Conservation (phyloP, 2,329 filamentous ascomycete genomes). For the Pseudogymnoascus verrucosus region DNA sequence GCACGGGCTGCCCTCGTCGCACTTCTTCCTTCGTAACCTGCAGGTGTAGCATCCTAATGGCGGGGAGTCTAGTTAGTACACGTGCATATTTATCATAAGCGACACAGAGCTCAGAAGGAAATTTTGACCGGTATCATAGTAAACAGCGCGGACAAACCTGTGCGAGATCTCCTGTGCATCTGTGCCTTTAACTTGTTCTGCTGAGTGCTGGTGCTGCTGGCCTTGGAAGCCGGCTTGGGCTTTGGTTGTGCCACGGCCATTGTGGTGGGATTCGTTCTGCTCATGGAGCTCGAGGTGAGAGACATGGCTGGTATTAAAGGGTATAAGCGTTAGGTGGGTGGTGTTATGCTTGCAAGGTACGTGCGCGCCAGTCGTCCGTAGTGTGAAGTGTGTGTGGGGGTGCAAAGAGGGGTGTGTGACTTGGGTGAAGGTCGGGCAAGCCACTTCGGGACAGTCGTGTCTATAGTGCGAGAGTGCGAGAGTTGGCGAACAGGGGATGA, state of each 20-base stretch:
- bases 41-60: conserved; percentile 57
- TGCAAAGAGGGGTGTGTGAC: conserved; percentile 25
- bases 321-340: conserved; percentile 28
- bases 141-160: conserved; percentile 56
- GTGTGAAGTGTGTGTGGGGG: conserved; percentile 23
- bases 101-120: conserved; percentile 16
- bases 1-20: conserved; percentile 54
- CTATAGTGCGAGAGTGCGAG: conserved; percentile 21
- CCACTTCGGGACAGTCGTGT: conserved; percentile 14
- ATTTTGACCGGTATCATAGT: conserved; percentile 19
- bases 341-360: conserved; percentile 1
- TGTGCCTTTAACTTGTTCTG: conserved; percentile 63
- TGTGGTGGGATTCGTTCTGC: conserved; percentile 26
- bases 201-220: conserved; percentile 37
- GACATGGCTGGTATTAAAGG: conserved; percentile 56
- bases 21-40: conserved; percentile 60
- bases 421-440: conserved; percentile 14
- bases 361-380: neutral
- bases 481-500: conserved; percentile 21
- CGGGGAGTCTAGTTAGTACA: conserved; percentile 13
- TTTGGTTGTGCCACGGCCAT: conserved; percentile 58
- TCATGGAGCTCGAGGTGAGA: conserved; percentile 45
- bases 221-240: conserved; percentile 49
- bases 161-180: conserved; percentile 89
- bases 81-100: conserved; percentile 26